Conservation (phyloP, 78 protist genomes). For the Ministeria vibrans region DNA sequence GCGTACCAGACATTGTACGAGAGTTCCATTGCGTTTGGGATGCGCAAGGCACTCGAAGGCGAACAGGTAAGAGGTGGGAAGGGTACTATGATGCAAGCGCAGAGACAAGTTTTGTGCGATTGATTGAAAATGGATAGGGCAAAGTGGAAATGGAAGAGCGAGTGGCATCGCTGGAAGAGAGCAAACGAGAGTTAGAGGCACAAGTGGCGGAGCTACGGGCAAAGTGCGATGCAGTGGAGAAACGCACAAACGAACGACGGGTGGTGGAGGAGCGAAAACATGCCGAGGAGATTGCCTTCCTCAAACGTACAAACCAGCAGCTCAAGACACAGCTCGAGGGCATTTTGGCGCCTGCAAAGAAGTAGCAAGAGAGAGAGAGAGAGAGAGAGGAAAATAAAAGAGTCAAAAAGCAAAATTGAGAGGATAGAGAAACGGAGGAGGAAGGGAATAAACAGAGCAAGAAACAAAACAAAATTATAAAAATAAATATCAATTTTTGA, state of each 20-base stretch:
- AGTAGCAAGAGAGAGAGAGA: background rate
- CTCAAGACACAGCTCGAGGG: conserved; percentile 33
- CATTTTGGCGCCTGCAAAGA: conserved; percentile 6
- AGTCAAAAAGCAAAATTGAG: too few relatives aligned
- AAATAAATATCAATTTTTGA: too few relatives aligned
- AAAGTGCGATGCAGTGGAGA: conserved; percentile 50
- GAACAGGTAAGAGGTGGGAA: conserved; percentile 76
- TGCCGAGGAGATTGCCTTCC: conserved; percentile 65
- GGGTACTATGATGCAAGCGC: too few relatives aligned
- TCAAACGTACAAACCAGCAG: conserved; percentile 65
- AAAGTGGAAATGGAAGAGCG: conserved; percentile 50
- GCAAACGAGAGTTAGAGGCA: conserved; percentile 46
- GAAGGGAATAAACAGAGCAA: too few relatives aligned
- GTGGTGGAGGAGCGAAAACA: conserved; percentile 65
- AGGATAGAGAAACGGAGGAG: too few relatives aligned
- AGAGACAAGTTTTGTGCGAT: too few relatives aligned
- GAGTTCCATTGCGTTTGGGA: conserved; percentile 76
- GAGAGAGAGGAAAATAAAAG: too few relatives aligned
- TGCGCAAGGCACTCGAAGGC: conserved; percentile 78
- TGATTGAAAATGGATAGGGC: too few relatives aligned
- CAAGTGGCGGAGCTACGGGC: conserved; percentile 53
- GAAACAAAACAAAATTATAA: too few relatives aligned
- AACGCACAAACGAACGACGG: conserved; percentile 61
- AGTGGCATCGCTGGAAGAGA: conserved; percentile 23
- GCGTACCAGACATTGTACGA: conserved; percentile 78